These are phyloP conservation scores for Corynascus novoguineensis DNA, from an alignment of 495 filamentous ascomycete species.

Conservation along the genomic window DNA sequence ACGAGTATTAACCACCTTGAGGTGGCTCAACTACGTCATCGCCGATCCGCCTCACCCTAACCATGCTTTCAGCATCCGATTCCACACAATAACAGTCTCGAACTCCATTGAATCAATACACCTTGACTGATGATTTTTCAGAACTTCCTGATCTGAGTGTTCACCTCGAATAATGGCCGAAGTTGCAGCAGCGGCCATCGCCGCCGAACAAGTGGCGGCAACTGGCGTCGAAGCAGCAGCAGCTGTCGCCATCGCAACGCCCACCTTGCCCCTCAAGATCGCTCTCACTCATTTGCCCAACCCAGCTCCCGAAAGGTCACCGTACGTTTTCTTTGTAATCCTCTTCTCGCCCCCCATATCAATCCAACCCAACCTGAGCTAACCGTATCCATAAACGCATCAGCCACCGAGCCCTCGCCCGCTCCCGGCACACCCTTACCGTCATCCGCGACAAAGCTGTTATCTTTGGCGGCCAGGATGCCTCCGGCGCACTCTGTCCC, in stretches of 20 bases:
- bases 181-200: slow-evolving; percentile 35
- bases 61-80: no score
- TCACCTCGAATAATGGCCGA: slow-evolving; percentile 30
- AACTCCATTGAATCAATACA: background rate
- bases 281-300: slow-evolving; percentile 37
- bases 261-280: slow-evolving; percentile 41
- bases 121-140: background rate
- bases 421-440: slow-evolving; percentile 45
- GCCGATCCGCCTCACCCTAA: no score
- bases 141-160: background rate
- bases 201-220: slow-evolving; percentile 40
- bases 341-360: background rate
- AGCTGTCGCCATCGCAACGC: slow-evolving; percentile 32
- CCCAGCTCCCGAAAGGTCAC: slow-evolving; percentile 18
- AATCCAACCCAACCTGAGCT: background rate
- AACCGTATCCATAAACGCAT: background rate
- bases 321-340: slow-evolving; percentile 18
- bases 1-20: no score
- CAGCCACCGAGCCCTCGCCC: slow-evolving; percentile 34
- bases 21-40: background rate
- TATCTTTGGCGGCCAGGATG: slow-evolving; percentile 47
- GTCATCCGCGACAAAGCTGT: slow-evolving; percentile 41
- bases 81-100: no score
- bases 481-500: slow-evolving; percentile 35
- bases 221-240: slow-evolving; percentile 39